Conservation (phyloP, 2,329 filamentous ascomycete species). For the Orbilia brochopaga region DNA sequence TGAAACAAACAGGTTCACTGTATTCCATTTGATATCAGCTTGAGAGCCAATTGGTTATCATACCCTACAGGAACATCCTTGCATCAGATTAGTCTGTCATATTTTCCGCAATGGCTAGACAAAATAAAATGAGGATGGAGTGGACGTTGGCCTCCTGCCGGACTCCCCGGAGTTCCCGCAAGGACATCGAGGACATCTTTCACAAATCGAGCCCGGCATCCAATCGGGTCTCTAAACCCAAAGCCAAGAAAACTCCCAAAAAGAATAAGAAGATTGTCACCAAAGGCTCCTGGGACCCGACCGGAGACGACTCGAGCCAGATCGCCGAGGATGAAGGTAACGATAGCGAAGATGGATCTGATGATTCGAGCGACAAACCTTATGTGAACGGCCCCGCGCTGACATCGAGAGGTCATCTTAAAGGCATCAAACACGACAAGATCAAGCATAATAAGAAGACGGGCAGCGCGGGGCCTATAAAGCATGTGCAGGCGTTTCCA, state of each 20-base stretch:
- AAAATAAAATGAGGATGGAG: slow-evolving; percentile 50
- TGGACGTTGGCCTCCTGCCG: slow-evolving; percentile 47
- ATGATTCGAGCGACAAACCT: slow-evolving; percentile 47
- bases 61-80: slow-evolving; percentile 6
- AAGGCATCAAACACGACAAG: slow-evolving; percentile 47
- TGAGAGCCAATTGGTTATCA: slow-evolving; percentile 14
- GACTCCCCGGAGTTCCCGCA: slow-evolving; percentile 39
- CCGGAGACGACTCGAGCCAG: slow-evolving; percentile 48
- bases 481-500: slow-evolving; percentile 36
- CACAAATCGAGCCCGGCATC: slow-evolving; percentile 36
- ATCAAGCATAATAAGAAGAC: slow-evolving; percentile 51
- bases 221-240: slow-evolving; percentile 34
- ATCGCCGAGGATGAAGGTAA: slow-evolving; percentile 50
- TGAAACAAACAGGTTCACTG: slow-evolving; percentile 28
- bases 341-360: slow-evolving; percentile 51
- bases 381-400: slow-evolving; percentile 51
- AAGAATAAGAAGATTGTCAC: slow-evolving; percentile 33
- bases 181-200: slow-evolving; percentile 45
- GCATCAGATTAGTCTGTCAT: slow-evolving; percentile 2
- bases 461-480: slow-evolving; percentile 42
- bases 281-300: slow-evolving; percentile 44
- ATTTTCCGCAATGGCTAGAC: slow-evolving; percentile 37
- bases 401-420: slow-evolving; percentile 52
- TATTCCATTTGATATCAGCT: slow-evolving; percentile 12
- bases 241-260: slow-evolving; percentile 39